These are phyloP conservation scores for Hypoxylon sp. DNA, from an alignment of 2,329 filamentous ascomycete species.

Conservation along the genomic window DNA sequence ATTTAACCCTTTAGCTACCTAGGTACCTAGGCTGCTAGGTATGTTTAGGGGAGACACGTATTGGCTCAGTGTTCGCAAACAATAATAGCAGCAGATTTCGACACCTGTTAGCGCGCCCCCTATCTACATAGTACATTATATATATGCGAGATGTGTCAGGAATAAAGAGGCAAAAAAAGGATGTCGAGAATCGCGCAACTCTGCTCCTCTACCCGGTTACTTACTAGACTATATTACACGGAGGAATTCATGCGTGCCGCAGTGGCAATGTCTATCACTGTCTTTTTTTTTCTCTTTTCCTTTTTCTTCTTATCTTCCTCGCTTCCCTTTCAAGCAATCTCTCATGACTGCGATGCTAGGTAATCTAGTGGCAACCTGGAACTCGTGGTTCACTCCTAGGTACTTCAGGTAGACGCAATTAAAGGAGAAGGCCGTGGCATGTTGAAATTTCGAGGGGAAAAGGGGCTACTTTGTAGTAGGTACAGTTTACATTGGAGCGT, in stretches of 20 bases:
- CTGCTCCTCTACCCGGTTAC: conserved; percentile 2
- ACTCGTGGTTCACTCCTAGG: not conserved
- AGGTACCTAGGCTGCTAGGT: no score
- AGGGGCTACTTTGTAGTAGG: no score
- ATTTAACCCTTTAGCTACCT: conserved; percentile 24
- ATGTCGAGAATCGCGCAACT: no score
- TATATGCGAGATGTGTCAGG: not conserved
- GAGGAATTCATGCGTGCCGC: conserved; percentile 23
- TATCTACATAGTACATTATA: conserved; percentile 7
- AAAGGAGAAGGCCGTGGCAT: conserved; percentile 1
- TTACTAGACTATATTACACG: conserved; percentile 11
- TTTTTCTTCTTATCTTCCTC: not conserved
- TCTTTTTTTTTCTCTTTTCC: not conserved
- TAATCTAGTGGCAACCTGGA: no score
- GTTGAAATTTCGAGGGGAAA: no score
- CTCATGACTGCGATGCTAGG: no score
- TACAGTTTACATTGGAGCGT: no score
- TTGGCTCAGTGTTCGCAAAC: conserved; percentile 13
- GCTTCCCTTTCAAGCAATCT: no score
- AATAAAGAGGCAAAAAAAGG: conserved; percentile 10
- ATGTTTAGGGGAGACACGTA: conserved; percentile 28
- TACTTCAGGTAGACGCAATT: no score
- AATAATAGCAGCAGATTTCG: conserved; percentile 17
- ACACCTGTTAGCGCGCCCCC: conserved; percentile 17
- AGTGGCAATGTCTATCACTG: not conserved